Conservation (phyloP, 2,329 filamentous ascomycete genomes). For the Cladosporium halotolerans region DNA sequence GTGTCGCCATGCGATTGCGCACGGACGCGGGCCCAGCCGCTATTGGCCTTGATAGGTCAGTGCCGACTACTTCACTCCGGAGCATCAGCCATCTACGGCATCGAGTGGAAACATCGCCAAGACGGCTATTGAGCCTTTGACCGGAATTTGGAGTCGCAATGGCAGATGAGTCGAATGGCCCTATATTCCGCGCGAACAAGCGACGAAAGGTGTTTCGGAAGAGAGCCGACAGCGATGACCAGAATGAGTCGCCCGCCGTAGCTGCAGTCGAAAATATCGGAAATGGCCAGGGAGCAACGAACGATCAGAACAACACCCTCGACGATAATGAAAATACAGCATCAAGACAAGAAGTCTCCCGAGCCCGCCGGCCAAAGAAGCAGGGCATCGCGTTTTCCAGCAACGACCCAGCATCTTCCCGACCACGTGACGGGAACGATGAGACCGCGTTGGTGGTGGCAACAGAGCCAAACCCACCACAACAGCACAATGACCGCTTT, state of each 20-base stretch:
- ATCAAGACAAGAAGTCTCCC: neutral
- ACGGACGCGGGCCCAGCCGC: too few species aligned
- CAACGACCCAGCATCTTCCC: constrained; percentile 4
- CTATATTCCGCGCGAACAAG: constrained; percentile 45
- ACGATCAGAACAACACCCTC: neutral
- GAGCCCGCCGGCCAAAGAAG: constrained; percentile 20
- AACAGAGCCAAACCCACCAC: constrained; percentile 24
- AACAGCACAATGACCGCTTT: constrained; percentile 52
- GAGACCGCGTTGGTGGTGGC: constrained; percentile 30
- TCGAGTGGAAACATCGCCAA: too few species aligned
- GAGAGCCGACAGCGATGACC: constrained; percentile 28
- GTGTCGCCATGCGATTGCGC: too few species aligned
- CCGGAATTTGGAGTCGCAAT: neutral
- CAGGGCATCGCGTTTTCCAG: constrained; percentile 26
- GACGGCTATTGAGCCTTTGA: too few species aligned
- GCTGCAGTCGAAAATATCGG: neutral
- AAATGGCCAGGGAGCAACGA: neutral
- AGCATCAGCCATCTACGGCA: too few species aligned
- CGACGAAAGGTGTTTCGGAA: constrained; percentile 46
- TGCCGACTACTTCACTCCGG: too few species aligned
- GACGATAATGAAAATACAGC: neutral
- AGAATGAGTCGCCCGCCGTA: neutral
- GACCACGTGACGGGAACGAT: constrained; percentile 32
- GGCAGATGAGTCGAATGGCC: neutral
- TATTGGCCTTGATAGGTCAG: too few species aligned